Percentiles rank a stretch among this genome's conserved stretches.
phyloP scores from a whole-genome alignment of 768 basidiomycete species.

The Collybiopsis confluens region DNA sequence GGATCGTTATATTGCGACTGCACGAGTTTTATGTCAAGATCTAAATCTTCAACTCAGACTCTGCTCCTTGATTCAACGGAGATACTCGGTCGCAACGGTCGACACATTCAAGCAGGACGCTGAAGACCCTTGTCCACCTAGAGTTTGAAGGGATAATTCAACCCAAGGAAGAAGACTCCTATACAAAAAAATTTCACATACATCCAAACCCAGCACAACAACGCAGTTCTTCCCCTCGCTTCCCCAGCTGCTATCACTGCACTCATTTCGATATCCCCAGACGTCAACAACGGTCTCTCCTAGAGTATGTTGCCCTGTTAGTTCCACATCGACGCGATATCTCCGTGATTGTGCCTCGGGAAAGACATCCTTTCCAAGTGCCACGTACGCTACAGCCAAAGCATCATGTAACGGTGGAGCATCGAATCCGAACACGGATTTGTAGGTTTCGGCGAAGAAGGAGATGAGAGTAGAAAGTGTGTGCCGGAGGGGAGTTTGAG shows the following conservation, averaged over 20 bases:
- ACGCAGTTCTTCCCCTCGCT: constrained; percentile 69
- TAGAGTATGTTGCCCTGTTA: constrained; percentile 55
- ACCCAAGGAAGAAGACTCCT: background rate
- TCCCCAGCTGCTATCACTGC: constrained; percentile 64
- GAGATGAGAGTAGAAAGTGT: constrained; percentile 70
- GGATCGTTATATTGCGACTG: too few species aligned
- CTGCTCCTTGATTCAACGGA: constrained; percentile 51
- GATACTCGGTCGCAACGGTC: constrained; percentile 53
- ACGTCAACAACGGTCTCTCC: constrained; percentile 84
- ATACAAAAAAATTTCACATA: constrained; percentile 27
- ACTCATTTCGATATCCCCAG: constrained; percentile 51
- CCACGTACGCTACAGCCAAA: constrained; percentile 74
- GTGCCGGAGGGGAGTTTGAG: constrained; percentile 51
- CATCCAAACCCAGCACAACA: constrained; percentile 65
- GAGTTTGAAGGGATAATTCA: too few species aligned
- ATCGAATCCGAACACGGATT: constrained; percentile 76
- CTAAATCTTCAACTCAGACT: too few species aligned
- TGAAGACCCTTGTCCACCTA: constrained; percentile 66
- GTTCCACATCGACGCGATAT: constrained; percentile 80
- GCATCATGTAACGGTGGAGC: constrained; percentile 89
- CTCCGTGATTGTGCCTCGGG: constrained; percentile 50
- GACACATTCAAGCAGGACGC: constrained; percentile 58
- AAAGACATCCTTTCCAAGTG: constrained; percentile 35
- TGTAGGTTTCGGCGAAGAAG: constrained; percentile 73
- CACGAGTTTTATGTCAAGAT: too few species aligned